Conservation (phyloP, 192 early-diverging fungal species). For the Anaeromyces robustus region DNA sequence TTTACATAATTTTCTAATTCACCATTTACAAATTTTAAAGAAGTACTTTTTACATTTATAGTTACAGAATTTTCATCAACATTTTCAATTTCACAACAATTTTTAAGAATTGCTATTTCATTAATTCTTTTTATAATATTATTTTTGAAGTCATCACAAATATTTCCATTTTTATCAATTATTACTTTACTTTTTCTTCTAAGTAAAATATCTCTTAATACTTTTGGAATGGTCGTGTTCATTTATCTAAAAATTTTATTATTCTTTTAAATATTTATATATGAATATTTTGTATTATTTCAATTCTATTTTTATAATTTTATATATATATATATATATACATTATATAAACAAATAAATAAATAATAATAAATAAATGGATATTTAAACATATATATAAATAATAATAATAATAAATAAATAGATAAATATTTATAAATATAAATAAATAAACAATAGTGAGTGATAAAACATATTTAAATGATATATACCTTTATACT, state of each 20-base stretch:
- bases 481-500: too few species aligned
- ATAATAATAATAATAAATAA: too few species aligned
- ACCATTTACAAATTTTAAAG: background rate
- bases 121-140: background rate
- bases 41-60: background rate
- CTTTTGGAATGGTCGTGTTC: background rate
- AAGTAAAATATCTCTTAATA: background rate
- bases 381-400: too few species aligned
- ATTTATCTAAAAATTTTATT: background rate
- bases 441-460: too few species aligned
- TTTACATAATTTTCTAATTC: background rate
- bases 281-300: too few species aligned
- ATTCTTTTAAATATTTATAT: too few species aligned
- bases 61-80: background rate
- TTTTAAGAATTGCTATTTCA: background rate
- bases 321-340: too few species aligned
- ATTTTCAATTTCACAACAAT: background rate
- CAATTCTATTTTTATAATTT: too few species aligned
- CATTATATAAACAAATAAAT: too few species aligned
- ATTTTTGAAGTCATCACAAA: background rate
- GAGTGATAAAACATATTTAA: too few species aligned
- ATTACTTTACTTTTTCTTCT: background rate
- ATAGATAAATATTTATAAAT: too few species aligned
- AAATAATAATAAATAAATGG: too few species aligned
- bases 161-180: background rate